Percentiles rank a stretch among this genome's conserved stretches.
Evolutionary conservation across 768 basidiomycete genomes (phyloP).

Genomic region (Podaxis sp.): DNA sequence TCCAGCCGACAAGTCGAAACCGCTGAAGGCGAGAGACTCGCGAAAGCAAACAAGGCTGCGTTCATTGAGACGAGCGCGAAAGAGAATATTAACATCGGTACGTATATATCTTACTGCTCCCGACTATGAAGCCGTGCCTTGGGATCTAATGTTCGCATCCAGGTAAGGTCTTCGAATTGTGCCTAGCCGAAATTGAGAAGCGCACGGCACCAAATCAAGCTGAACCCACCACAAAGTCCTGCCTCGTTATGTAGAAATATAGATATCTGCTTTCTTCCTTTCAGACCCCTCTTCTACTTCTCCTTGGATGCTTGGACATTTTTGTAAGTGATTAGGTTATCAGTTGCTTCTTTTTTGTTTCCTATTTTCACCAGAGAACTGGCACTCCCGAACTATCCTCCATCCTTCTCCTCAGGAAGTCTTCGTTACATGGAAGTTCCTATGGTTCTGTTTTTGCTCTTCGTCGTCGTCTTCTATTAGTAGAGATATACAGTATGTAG

Average conservation of each 20-base stretch:
- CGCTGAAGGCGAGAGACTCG: slow-evolving; percentile 74
- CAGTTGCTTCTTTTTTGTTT: not conserved
- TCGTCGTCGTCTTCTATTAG: not conserved
- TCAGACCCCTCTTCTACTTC: not conserved
- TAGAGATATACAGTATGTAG: not conserved
- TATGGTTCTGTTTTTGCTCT: not conserved
- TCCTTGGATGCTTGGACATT: not conserved
- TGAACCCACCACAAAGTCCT: slow-evolving; percentile 35
- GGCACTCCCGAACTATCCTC: not conserved
- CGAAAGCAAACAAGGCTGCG: slow-evolving; percentile 66
- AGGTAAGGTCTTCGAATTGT: slow-evolving; percentile 86
- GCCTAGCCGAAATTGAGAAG: slow-evolving; percentile 81
- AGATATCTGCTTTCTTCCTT: slow-evolving; percentile 6
- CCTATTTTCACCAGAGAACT: not conserved
- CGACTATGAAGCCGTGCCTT: not conserved
- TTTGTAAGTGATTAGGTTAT: not conserved
- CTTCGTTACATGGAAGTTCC: not conserved
- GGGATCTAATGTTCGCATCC: slow-evolving; percentile 2
- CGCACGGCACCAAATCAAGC: slow-evolving; percentile 51
- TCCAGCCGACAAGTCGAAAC: slow-evolving; percentile 69
- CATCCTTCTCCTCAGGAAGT: no score
- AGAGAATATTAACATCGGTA: slow-evolving; percentile 83
- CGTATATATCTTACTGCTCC: slow-evolving; percentile 32
- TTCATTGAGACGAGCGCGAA: slow-evolving; percentile 91
- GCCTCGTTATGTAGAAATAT: slow-evolving; percentile 37